Conservation (phyloP, 257 asterid genomes). For the Nicotiana obtusifolia region DNA sequence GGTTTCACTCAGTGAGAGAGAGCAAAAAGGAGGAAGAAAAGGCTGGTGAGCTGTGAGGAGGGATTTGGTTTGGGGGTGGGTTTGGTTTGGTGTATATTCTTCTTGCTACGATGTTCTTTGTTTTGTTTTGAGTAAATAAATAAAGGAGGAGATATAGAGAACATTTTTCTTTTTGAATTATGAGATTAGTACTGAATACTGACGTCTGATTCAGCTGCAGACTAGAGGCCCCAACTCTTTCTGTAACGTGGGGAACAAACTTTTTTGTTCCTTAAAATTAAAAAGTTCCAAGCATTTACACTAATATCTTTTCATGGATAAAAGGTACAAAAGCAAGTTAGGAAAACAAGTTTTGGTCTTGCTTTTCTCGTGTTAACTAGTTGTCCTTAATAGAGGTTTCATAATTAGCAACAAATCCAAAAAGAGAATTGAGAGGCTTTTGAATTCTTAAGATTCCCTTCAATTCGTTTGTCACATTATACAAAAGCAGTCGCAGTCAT, state of each 20-base stretch:
- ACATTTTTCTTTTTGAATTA: not conserved
- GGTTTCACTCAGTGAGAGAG: not conserved
- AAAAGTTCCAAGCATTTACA: constrained; percentile 8
- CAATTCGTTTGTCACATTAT: constrained; percentile 5
- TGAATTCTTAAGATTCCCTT: not conserved
- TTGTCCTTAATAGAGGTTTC: not conserved
- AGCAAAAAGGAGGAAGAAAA: not conserved
- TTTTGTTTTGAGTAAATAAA: not conserved
- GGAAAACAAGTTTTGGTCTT: not conserved
- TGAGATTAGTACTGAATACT: not conserved
- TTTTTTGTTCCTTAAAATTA: not conserved
- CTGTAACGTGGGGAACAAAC: constrained; percentile 5
- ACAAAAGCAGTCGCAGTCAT: not conserved
- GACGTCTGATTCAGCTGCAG: not conserved
- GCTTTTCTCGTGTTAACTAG: constrained; percentile 8
- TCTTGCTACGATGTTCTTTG: not conserved
- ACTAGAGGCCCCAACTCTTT: not conserved
- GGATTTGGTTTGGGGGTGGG: not conserved
- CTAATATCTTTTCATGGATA: not conserved
- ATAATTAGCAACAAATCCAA: not conserved
- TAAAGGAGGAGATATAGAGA: not conserved
- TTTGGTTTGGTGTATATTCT: constrained; percentile 6
- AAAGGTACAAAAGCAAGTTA: not conserved
- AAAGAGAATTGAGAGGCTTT: not conserved
- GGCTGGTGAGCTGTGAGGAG: not conserved